phyloP scores from a whole-genome alignment of 2,329 filamentous ascomycete genomes.

The Thelonectria olida region DNA sequence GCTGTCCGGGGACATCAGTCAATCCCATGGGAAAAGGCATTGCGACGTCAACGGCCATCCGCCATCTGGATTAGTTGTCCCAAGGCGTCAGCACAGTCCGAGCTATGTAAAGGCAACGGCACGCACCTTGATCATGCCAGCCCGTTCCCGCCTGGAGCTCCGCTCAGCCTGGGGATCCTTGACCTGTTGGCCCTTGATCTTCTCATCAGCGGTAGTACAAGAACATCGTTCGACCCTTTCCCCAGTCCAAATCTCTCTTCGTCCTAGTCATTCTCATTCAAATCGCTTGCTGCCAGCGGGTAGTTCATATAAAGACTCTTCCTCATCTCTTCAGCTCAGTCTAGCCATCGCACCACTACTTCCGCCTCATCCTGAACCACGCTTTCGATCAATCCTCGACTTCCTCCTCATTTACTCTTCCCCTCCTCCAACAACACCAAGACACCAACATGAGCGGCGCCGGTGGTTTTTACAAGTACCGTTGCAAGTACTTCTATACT shows the following conservation, averaged over 20 bases:
- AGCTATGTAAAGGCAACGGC: slow-evolving; percentile 34
- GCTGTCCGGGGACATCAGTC: slow-evolving; percentile 34
- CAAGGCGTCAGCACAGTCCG: slow-evolving; percentile 38
- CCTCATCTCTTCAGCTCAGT: slow-evolving; percentile 25
- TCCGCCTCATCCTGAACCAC: not conserved
- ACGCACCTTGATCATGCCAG: slow-evolving; percentile 42
- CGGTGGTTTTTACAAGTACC: slow-evolving; percentile 62
- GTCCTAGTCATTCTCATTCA: slow-evolving; percentile 34
- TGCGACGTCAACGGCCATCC: slow-evolving; percentile 42
- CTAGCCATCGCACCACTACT: slow-evolving; percentile 23
- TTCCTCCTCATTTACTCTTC: slow-evolving; percentile 9
- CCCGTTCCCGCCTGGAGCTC: slow-evolving; percentile 38
- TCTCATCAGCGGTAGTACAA: slow-evolving; percentile 37
- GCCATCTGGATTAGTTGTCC: slow-evolving; percentile 39
- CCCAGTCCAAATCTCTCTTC: slow-evolving; percentile 33
- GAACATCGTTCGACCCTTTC: slow-evolving; percentile 42
- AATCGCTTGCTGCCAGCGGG: slow-evolving; percentile 36
- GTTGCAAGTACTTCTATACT: slow-evolving; percentile 64
- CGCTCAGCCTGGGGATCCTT: slow-evolving; percentile 39
- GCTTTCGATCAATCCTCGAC: slow-evolving; percentile 6
- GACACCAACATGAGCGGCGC: slow-evolving; percentile 44
- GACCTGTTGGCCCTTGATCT: slow-evolving; percentile 38
- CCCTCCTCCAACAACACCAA: slow-evolving; percentile 24
- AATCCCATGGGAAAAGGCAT: slow-evolving; percentile 42
- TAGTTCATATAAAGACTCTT: slow-evolving; percentile 38